These are phyloP conservation scores for Nicotiana paniculata DNA, from an alignment of 257 asterid genomes.

Conservation along the genomic window DNA sequence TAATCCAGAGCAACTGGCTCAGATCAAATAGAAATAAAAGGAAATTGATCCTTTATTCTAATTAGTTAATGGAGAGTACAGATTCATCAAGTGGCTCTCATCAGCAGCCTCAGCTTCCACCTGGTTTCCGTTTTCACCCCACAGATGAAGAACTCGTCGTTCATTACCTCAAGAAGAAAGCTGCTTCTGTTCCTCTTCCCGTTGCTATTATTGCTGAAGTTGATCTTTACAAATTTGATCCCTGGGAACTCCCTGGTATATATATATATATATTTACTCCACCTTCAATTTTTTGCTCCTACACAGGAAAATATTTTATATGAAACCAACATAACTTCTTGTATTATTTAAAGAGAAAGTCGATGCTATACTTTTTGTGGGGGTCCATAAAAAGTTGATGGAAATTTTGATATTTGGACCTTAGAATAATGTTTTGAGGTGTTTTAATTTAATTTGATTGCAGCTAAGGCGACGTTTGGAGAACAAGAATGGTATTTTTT, in stretches of 20 bases:
- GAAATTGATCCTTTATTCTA: neutral
- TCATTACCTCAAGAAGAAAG: constrained; percentile 44
- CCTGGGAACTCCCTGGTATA: constrained; percentile 53
- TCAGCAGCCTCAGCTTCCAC: constrained; percentile 46
- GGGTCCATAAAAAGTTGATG: neutral
- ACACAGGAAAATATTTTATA: too few relatives aligned
- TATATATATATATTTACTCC: neutral
- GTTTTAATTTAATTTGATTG: neutral
- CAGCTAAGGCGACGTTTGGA: constrained; percentile 46
- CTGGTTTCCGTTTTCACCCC: constrained; percentile 55
- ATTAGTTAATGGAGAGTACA: constrained; percentile 28
- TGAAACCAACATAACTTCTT: too few relatives aligned
- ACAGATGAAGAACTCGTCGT: constrained; percentile 51
- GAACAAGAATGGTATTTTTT: constrained; percentile 51
- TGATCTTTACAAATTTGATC: constrained; percentile 50
- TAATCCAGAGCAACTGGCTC: neutral
- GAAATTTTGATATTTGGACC: neutral
- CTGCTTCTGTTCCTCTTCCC: constrained; percentile 41
- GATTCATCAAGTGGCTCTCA: constrained; percentile 33
- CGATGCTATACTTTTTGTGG: neutral
- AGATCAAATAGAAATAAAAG: neutral
- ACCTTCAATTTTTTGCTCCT: too few relatives aligned
- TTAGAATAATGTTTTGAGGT: neutral
- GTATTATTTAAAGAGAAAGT: too few relatives aligned
- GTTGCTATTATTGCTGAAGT: constrained; percentile 47